Conservation (phyloP, 2,329 filamentous ascomycete species). For the Teratosphaeriaceae sp. region DNA sequence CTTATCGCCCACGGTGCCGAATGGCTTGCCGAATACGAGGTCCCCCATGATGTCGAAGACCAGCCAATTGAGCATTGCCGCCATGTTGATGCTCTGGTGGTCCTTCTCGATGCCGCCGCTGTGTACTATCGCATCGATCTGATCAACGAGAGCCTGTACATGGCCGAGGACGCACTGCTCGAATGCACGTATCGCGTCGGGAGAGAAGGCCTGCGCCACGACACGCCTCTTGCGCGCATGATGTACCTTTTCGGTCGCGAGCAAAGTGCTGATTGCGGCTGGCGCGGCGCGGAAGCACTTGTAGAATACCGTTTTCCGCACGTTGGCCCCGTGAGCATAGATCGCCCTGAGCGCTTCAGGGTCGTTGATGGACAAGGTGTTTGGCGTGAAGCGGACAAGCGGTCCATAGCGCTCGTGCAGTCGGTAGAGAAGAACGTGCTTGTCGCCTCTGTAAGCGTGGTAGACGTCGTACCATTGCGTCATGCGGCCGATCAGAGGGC, state of each 20-base stretch:
- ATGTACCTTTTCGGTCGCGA: conserved; percentile 38
- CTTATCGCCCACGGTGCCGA: conserved; percentile 19
- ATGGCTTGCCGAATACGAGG: conserved; percentile 23
- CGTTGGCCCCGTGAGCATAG: conserved; percentile 43
- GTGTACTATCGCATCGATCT: conserved; percentile 18
- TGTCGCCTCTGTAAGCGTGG: conserved; percentile 23
- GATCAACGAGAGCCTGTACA: conserved; percentile 34
- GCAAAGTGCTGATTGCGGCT: conserved; percentile 38
- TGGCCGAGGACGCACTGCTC: conserved; percentile 41
- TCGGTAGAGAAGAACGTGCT: conserved; percentile 32
- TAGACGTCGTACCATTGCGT: conserved; percentile 24
- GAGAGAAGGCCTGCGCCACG: conserved; percentile 41
- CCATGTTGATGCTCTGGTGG: conserved; percentile 41
- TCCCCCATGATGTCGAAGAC: conserved; percentile 44
- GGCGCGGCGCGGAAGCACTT: conserved; percentile 39
- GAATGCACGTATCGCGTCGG: conserved; percentile 38
- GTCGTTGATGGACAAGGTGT: conserved; percentile 71
- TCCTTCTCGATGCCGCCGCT: conserved; percentile 11
- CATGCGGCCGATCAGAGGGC: conserved; percentile 30
- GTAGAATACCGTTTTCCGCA: conserved; percentile 45
- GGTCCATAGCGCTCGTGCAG: conserved; percentile 64
- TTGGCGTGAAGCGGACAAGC: conserved; percentile 73
- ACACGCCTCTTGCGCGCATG: conserved; percentile 43
- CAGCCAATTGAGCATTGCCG: conserved; percentile 36
- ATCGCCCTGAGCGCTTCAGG: conserved; percentile 54